These are phyloP conservation scores for Rhizopogon rudus DNA, from an alignment of 768 basidiomycete genomes.

Conservation along the genomic window DNA sequence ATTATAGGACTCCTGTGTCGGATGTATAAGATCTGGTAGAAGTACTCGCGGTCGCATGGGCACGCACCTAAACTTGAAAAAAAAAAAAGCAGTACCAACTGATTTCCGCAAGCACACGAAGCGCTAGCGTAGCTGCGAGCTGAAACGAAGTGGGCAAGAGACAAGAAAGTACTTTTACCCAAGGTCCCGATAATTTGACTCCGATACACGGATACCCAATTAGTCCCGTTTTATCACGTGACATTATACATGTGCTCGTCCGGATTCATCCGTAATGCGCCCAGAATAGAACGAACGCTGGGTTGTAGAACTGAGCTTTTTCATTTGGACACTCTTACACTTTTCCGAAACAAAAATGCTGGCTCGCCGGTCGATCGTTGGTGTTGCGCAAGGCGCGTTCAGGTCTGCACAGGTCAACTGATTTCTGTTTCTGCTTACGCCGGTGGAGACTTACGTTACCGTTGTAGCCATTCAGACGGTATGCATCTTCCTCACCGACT, in stretches of 20 bases:
- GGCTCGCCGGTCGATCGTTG: constrained; percentile 49
- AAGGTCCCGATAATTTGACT: too few species aligned
- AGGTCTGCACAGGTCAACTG: constrained; percentile 43
- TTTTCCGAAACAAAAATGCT: constrained; percentile 45
- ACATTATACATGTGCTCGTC: background rate
- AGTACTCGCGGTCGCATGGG: too few species aligned
- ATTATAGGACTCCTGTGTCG: too few species aligned
- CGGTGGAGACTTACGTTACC: constrained; percentile 9
- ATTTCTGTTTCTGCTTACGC: background rate
- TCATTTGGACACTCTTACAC: constrained; percentile 13
- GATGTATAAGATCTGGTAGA: too few species aligned
- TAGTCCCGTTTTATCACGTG: background rate
- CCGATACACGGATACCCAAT: too few species aligned
- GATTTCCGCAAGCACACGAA: too few species aligned
- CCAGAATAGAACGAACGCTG: constrained; percentile 2
- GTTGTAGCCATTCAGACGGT: constrained; percentile 49
- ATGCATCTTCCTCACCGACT: constrained; percentile 72
- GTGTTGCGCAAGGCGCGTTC: constrained; percentile 49
- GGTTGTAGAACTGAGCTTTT: constrained; percentile 6
- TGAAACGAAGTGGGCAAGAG: too few species aligned
- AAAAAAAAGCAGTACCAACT: too few species aligned
- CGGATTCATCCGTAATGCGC: background rate
- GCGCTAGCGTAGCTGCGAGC: too few species aligned
- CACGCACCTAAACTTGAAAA: too few species aligned
- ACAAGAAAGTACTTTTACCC: too few species aligned